These are phyloP conservation scores for Ceratobasidium sp. DNA, from an alignment of 1,284 basidiomycete species.

Conservation along the genomic window DNA sequence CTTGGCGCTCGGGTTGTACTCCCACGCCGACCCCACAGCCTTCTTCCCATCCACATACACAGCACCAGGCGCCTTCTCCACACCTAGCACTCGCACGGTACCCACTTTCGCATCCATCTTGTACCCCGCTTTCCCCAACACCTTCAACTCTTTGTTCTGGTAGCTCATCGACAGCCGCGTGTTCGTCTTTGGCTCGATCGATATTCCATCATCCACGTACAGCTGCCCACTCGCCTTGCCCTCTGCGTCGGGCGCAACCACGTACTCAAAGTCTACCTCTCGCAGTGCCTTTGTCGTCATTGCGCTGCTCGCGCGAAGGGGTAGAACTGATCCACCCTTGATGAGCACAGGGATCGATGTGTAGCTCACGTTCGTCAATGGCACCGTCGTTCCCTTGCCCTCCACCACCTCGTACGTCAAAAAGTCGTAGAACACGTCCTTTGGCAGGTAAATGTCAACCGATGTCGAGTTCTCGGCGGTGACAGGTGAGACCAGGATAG, in stretches of 20 bases:
- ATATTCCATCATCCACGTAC: slow-evolving; percentile 73
- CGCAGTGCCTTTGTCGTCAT: slow-evolving; percentile 70
- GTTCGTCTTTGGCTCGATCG: slow-evolving; percentile 58
- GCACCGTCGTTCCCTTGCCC: slow-evolving; percentile 61
- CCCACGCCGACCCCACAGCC: slow-evolving; percentile 35
- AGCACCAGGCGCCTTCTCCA: slow-evolving; percentile 34
- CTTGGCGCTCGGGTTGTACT: slow-evolving; percentile 44
- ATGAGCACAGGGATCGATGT: slow-evolving; percentile 72
- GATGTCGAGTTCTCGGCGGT: slow-evolving; percentile 69
- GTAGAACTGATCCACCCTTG: slow-evolving; percentile 67
- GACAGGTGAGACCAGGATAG: slow-evolving; percentile 74
- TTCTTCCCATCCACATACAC: slow-evolving; percentile 44
- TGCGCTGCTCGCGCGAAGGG: slow-evolving; percentile 63
- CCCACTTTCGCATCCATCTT: slow-evolving; percentile 47
- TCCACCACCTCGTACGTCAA: slow-evolving; percentile 61
- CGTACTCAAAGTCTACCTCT: slow-evolving; percentile 68
- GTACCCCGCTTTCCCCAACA: slow-evolving; percentile 65
- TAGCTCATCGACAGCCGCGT: slow-evolving; percentile 63
- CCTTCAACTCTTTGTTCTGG: slow-evolving; percentile 58
- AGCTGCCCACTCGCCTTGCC: slow-evolving; percentile 64
- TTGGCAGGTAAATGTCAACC: slow-evolving; percentile 70
- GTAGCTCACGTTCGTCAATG: slow-evolving; percentile 63
- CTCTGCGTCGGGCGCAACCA: slow-evolving; percentile 65
- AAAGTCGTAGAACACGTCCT: slow-evolving; percentile 74
- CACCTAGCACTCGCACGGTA: slow-evolving; percentile 48